Percentiles rank a stretch among this genome's conserved stretches.
These are phyloP conservation scores for Colletotrichum lupini DNA, from an alignment of 2,329 filamentous ascomycete genomes.

Conservation along the genomic window DNA sequence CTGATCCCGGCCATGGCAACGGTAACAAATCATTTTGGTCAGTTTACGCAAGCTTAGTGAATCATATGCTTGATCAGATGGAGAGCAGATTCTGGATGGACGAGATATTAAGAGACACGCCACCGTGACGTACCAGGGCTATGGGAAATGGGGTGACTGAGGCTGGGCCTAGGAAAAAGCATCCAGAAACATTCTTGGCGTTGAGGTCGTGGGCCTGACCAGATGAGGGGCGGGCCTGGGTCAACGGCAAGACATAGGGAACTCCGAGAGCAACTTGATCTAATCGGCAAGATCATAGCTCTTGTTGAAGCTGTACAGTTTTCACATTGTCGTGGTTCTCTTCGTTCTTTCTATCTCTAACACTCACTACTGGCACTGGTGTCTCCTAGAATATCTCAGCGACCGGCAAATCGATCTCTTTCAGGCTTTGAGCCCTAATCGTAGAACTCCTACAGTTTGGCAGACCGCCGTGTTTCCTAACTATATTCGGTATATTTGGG, in stretches of 20 bases:
- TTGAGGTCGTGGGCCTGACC: not conserved
- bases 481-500: not conserved
- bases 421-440: not conserved
- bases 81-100: not conserved
- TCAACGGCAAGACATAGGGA: not conserved
- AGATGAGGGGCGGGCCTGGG: not conserved
- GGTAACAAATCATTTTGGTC: too few species aligned
- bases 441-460: not conserved
- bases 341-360: not conserved
- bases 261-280: not conserved
- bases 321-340: too few species aligned
- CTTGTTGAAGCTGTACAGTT: not conserved
- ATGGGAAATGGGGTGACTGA: not conserved
- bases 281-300: not conserved
- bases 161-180: constrained; percentile 3
- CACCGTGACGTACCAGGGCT: constrained; percentile 20
- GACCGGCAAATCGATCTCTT: not conserved
- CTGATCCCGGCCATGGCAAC: not conserved
- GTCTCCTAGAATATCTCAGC: not conserved
- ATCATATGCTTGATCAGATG: not conserved
- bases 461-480: not conserved
- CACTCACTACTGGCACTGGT: not conserved
- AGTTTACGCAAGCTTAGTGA: not conserved
- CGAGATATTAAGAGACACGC: not conserved
- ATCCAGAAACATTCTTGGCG: constrained; percentile 6